Percentiles rank a stretch among this genome's conserved stretches.
These are phyloP conservation scores for Hirschfeldia incana DNA, from an alignment of 345 rosid species.

Conservation along the genomic window DNA sequence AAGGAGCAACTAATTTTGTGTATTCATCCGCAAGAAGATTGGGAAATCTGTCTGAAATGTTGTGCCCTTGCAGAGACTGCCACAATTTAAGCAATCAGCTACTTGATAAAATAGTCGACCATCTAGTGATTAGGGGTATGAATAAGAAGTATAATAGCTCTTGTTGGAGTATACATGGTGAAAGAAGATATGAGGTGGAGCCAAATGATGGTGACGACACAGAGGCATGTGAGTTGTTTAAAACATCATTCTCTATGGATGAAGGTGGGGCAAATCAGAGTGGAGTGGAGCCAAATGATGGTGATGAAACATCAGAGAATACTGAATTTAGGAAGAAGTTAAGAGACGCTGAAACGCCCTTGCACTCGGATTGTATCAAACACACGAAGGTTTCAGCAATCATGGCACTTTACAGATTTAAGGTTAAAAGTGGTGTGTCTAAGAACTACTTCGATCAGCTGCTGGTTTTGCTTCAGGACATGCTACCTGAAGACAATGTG, in stretches of 20 bases:
- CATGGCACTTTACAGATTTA: too few relatives aligned
- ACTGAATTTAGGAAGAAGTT: too few relatives aligned
- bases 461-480: background rate
- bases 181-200: too few relatives aligned
- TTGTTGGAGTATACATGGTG: background rate
- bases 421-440: too few relatives aligned
- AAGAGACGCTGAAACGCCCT: too few relatives aligned
- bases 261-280: background rate
- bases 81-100: background rate
- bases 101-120: too few relatives aligned
- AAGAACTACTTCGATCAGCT: background rate
- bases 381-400: too few relatives aligned
- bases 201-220: too few relatives aligned
- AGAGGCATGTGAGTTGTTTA: background rate
- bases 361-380: too few relatives aligned
- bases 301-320: too few relatives aligned
- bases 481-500: background rate
- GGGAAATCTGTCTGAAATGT: background rate
- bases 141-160: background rate
- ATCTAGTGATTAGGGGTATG: background rate
- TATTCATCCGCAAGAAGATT: background rate
- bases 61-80: background rate
- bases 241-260: background rate
- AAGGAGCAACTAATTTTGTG: background rate
- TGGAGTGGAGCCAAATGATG: background rate